Conservation (phyloP, 2,329 filamentous ascomycete genomes). For the Graphium sp. region DNA sequence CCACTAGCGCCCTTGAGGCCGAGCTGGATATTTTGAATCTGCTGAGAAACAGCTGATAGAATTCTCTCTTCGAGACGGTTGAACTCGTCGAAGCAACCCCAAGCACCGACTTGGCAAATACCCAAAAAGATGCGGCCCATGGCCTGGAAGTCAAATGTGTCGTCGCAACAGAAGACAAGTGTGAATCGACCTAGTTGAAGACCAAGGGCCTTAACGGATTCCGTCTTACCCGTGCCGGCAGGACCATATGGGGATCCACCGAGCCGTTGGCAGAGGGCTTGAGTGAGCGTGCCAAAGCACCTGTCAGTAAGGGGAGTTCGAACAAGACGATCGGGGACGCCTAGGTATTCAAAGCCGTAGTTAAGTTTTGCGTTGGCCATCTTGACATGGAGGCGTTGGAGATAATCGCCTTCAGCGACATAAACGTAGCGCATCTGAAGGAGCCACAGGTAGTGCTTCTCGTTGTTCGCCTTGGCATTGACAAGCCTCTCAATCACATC, state of each 20-base stretch:
- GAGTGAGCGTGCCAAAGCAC: slow-evolving; percentile 94
- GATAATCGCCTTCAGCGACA: slow-evolving; percentile 58
- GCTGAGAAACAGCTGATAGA: slow-evolving; percentile 91
- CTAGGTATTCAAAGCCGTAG: slow-evolving; percentile 96
- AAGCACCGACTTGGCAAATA: slow-evolving; percentile 97
- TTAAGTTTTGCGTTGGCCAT: slow-evolving; percentile 94
- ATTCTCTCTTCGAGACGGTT: slow-evolving; percentile 98
- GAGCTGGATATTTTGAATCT: slow-evolving; percentile 98
- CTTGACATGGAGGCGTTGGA: slow-evolving; percentile 72
- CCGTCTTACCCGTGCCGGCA: slow-evolving; percentile 95
- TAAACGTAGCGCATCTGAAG: slow-evolving; percentile 97
- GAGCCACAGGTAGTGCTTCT: slow-evolving; percentile 81
- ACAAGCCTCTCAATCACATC: slow-evolving; percentile 83
- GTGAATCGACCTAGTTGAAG: slow-evolving; percentile 94
- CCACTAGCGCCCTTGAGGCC: slow-evolving; percentile 73
- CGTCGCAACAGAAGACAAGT: slow-evolving; percentile 97
- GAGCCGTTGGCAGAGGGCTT: slow-evolving; percentile 84
- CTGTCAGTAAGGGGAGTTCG: slow-evolving; percentile 93
- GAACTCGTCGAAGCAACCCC: slow-evolving; percentile 99
- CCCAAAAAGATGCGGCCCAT: slow-evolving; percentile 99
- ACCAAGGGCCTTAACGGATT: slow-evolving; percentile 95
- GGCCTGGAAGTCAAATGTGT: slow-evolving; percentile 98
- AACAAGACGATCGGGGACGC: slow-evolving; percentile 89
- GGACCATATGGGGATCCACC: slow-evolving; percentile 96
- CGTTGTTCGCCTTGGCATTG: slow-evolving; percentile 52